Base-by-base conservation (phyloP, 2,329 filamentous ascomycete species). In the Dothidotthia symphoricarpi region DNA sequence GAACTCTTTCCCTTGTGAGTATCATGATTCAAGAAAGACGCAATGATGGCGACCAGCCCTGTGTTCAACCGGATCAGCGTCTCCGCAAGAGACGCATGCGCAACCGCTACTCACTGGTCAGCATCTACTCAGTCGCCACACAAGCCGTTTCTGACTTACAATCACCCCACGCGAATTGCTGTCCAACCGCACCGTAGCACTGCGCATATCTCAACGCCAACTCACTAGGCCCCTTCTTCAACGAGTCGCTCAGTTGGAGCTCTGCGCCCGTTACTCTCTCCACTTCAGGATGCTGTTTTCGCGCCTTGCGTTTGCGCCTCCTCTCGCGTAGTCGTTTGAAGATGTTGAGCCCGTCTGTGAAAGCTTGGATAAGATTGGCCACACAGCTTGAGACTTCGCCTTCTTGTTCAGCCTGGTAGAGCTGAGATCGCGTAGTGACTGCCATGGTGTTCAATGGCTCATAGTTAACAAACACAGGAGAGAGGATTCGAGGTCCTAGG, bases 21-120 rank as follows among this genome's bases (percentile, higher is more conserved):
- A 37, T 67, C 63, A 40, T 61, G 57, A 16, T 63, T 56, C 25
- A 74, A 47, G 38, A 74, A 74, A 3, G 68, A 54, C 14, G 69
- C 59, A 35, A 74, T 73, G 48, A 75, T 72, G 39, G 56, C 53
- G 6, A 74, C 69, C 4, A 75, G 65, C 26, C 72, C 70, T 13
- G 69, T 70, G 43, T 75, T 74, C 17, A 74, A 55, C 43, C 64
- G 71, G 39, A 74, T 63, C 16, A 74, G 47, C 13, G 70, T 69
- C 43, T 69, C 69, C 9, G 69, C 67, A 14, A 74, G 69, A n/a
- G 65, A 68, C 3, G 66, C 66, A 41, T 72, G 70, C 12, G 71
- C 71, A 36, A 69, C 68, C 30, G 67, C 71, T 74, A 39, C 35
- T 34, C 19, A 22, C 16, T 11, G 16, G 22, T 19, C 17, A 27